Percentiles rank a stretch among this genome's conserved stretches.
These are phyloP conservation scores for Pythium sukuiense DNA, from an alignment of 352 stramenopile species.

Conservation along the genomic window DNA sequence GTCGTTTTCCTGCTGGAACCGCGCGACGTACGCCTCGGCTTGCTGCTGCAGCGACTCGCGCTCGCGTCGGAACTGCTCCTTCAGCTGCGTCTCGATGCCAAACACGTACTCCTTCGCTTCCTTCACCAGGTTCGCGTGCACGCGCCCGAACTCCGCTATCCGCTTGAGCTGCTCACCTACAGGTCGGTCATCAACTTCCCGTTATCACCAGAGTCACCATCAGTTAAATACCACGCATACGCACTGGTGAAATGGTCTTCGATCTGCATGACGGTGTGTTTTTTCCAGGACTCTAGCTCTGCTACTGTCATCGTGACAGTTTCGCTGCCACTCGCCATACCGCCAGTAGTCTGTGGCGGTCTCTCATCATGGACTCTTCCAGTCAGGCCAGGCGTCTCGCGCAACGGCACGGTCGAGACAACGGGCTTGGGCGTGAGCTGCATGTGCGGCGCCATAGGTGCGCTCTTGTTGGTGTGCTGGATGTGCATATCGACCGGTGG, in stretches of 20 bases:
- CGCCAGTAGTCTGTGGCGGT: neutral
- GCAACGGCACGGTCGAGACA: constrained; percentile 19
- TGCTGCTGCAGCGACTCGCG: constrained; percentile 40
- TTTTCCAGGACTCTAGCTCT: constrained; percentile 64
- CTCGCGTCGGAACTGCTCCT: constrained; percentile 49
- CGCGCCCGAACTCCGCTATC: constrained; percentile 74
- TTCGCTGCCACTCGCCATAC: constrained; percentile 12
- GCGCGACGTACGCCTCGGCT: constrained; percentile 53
- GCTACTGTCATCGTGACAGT: constrained; percentile 40
- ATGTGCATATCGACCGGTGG: constrained; percentile 5
- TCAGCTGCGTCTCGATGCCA: constrained; percentile 56
- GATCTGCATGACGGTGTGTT: constrained; percentile 54
- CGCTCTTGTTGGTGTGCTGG: neutral
- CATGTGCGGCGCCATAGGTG: neutral
- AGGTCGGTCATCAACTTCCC: neutral
- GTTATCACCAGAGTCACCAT: neutral
- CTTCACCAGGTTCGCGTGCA: constrained; percentile 61
- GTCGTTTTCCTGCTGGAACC: constrained; percentile 50
- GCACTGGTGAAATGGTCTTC: constrained; percentile 71
- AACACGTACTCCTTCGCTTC: constrained; percentile 69
- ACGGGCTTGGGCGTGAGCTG: constrained; percentile 11
- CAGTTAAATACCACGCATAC: constrained; percentile 12
- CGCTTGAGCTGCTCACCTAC: constrained; percentile 77
- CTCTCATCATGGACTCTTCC: constrained; percentile 15
- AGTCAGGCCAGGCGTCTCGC: constrained; percentile 10